Evolutionary conservation across 2,329 filamentous ascomycete species (phyloP).

Genomic region (Aspergillus carbonarius): DNA sequence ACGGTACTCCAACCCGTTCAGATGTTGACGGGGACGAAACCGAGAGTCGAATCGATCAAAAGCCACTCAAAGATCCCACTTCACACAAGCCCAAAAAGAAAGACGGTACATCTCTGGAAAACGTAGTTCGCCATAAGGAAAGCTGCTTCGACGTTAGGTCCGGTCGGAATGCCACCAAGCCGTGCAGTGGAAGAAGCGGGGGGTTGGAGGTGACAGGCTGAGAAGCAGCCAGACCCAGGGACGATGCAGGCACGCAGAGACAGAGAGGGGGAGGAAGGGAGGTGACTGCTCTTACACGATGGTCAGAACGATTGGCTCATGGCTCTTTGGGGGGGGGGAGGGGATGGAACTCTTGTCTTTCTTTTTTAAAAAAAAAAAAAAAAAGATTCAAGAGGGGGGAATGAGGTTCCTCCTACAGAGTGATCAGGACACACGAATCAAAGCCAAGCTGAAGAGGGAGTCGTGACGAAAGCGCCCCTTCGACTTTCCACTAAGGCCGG

Average conservation of each 20-base stretch:
- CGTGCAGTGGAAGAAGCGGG: constrained; percentile 2
- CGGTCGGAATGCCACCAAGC: constrained; percentile 15
- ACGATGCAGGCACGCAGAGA: background rate
- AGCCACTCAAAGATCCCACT: constrained; percentile 42
- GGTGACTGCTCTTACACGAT: constrained; percentile 22
- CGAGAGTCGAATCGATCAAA: constrained; percentile 34
- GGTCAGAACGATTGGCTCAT: constrained; percentile 24
- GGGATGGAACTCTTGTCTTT: background rate
- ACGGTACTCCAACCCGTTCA: constrained; percentile 23
- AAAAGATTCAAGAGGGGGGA: constrained; percentile 1
- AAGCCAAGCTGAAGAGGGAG: background rate
- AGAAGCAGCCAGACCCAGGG: background rate
- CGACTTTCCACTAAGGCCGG: constrained; percentile 5
- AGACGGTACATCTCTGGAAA: constrained; percentile 46
- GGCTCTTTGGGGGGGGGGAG: constrained; percentile 3
- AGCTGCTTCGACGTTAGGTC: constrained; percentile 24
- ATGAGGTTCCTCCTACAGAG: constrained; percentile 4
- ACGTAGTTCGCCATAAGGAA: constrained; percentile 44
- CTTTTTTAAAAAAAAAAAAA: background rate
- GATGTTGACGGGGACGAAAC: constrained; percentile 25
- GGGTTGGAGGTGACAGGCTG: constrained; percentile 2
- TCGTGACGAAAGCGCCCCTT: constrained; percentile 5
- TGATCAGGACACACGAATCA: background rate
- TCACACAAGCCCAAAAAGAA: constrained; percentile 45
- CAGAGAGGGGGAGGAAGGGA: constrained; percentile 3